Evolutionary conservation across 331 rosid species (phyloP).

Genomic region (Erythrophleum ivorense): DNA sequence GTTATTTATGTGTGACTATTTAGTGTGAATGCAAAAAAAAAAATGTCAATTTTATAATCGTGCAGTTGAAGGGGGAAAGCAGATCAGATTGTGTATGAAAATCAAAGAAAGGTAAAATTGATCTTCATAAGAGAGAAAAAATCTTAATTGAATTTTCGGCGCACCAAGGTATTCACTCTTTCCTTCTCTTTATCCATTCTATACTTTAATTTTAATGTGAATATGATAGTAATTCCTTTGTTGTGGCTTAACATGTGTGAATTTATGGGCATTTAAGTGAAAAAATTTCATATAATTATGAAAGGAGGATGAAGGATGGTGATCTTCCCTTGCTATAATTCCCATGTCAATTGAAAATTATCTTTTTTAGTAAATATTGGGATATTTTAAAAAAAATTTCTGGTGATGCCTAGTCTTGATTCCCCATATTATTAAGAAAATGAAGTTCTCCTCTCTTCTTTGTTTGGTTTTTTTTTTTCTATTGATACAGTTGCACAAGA

Average conservation of each 20-base stretch:
- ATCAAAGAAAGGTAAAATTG: too few species aligned
- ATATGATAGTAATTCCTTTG: not conserved
- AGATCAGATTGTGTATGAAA: not conserved
- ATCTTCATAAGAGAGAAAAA: not conserved
- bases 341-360: not conserved
- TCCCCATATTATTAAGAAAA: too few species aligned
- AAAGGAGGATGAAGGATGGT: not conserved
- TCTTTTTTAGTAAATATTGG: not conserved
- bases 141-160: not conserved
- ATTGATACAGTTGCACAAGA: too few species aligned
- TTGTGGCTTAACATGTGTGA: not conserved
- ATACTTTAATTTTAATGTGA: not conserved
- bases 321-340: not conserved
- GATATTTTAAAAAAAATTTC: not conserved
- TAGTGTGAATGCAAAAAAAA: not conserved
- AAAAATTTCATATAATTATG: not conserved
- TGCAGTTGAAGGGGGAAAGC: not conserved
- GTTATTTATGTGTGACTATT: not conserved
- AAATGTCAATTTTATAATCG: too few species aligned
- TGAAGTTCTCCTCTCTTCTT: too few species aligned
- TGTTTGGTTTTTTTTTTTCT: too few species aligned
- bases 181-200: not conserved
- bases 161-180: not conserved
- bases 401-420: too few species aligned
- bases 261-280: not conserved